Conservation (phyloP, 2,329 filamentous ascomycete species). For the Pseudogymnoascus sp. region DNA sequence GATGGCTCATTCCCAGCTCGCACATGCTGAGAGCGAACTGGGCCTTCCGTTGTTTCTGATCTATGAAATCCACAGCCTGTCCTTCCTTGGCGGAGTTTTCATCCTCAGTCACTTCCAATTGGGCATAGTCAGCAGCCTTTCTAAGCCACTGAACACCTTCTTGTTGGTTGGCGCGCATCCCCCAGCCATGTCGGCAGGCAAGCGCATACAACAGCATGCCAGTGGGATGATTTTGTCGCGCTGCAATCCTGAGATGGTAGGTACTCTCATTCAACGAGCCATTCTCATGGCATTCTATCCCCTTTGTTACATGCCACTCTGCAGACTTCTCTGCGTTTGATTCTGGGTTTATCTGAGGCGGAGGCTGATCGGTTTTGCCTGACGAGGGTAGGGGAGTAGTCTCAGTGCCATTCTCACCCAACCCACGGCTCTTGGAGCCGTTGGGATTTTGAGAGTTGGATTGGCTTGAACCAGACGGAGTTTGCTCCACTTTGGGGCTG, state of each 20-base stretch:
- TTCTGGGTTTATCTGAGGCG: neutral
- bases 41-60: conserved; percentile 76
- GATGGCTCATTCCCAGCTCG: conserved; percentile 89
- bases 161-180: conserved; percentile 82
- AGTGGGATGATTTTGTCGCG: conserved; percentile 75
- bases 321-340: neutral
- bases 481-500: neutral
- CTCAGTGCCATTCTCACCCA: no score
- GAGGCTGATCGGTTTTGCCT: neutral
- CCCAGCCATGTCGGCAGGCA: conserved; percentile 94
- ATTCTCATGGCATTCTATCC: conserved; percentile 80
- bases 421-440: no score
- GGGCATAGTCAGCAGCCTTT: conserved; percentile 78
- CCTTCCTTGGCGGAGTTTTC: conserved; percentile 58
- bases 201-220: conserved; percentile 95
- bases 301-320: conserved; percentile 80
- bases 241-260: conserved; percentile 87
- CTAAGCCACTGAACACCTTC: conserved; percentile 90
- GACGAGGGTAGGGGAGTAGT: neutral
- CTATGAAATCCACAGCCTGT: conserved; percentile 54
- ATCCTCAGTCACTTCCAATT: conserved; percentile 74
- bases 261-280: conserved; percentile 88
- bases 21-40: conserved; percentile 96
- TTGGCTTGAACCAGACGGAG: neutral
- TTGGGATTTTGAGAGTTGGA: conserved; percentile 24